Percentiles rank a stretch among this genome's conserved stretches.
Conservation (phyloP, 192 early-diverging fungal genomes). For the Dimargaris xerosporica region DNA sequence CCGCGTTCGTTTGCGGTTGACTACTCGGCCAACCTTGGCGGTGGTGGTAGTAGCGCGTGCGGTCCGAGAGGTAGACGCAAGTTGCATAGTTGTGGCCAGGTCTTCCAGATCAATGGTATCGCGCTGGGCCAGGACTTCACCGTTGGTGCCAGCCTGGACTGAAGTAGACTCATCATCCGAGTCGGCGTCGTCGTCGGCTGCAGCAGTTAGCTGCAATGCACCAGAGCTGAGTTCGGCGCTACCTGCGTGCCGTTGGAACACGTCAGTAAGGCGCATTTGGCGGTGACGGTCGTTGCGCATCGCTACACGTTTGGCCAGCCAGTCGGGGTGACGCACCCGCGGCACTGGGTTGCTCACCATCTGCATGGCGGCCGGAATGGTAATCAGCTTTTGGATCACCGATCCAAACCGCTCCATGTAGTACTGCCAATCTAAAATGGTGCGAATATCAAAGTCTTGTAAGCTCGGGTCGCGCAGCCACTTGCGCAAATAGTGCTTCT, state of each 20-base stretch:
- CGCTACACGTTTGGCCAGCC: conserved; percentile 71
- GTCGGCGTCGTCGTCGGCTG: conserved; percentile 7
- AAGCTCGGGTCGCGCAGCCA: conserved; percentile 79
- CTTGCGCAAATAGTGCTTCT: conserved; percentile 70
- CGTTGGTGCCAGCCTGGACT: background rate
- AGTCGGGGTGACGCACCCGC: conserved; percentile 84
- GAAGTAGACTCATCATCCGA: background rate
- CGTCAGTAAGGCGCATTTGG: conserved; percentile 71
- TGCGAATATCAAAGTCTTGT: conserved; percentile 68
- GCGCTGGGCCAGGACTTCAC: conserved; percentile 13
- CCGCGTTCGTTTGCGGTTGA: conserved; percentile 6
- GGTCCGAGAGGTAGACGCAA: background rate
- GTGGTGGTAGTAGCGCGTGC: too few species aligned
- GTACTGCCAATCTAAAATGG: conserved; percentile 93
- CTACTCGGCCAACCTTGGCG: background rate
- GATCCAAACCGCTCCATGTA: conserved; percentile 90
- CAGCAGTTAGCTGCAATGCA: too few species aligned
- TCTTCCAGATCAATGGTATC: conserved; percentile 38
- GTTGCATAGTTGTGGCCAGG: conserved; percentile 19
- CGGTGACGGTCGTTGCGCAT: conserved; percentile 63
- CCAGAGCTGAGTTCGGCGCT: background rate
- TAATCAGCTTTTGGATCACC: conserved; percentile 94
- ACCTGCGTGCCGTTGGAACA: conserved; percentile 43
- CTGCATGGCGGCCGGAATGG: conserved; percentile 97
- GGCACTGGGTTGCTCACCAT: conserved; percentile 85